Percentiles rank a stretch among this genome's conserved stretches.
Evolutionary conservation across 306 rosid genomes (phyloP).

Genomic region (Lotus japonicus): DNA sequence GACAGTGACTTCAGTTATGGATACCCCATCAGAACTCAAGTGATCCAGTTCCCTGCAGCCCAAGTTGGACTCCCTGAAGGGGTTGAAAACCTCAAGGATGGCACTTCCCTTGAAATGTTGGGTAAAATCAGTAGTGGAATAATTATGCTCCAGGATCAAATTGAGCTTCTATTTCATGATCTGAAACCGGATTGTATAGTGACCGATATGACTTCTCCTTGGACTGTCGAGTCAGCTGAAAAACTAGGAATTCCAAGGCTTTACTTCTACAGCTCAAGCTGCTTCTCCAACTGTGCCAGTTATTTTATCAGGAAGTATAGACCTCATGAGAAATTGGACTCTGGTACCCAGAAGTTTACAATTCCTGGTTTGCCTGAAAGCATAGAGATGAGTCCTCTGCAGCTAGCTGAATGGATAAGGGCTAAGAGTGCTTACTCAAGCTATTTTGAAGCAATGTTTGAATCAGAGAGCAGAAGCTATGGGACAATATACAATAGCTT

Average conservation of each 20-base stretch:
- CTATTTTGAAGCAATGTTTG: background rate
- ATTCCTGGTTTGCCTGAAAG: constrained; percentile 6
- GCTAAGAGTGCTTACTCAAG: background rate
- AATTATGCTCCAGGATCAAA: background rate
- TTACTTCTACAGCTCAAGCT: constrained; percentile 22
- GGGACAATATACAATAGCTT: constrained; percentile 24
- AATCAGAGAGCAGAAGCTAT: constrained; percentile 22
- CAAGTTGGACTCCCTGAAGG: constrained; percentile 23
- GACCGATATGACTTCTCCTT: background rate
- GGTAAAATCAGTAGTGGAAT: background rate
- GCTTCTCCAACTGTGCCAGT: background rate
- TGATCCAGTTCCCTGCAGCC: constrained; percentile 14
- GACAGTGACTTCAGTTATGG: constrained; percentile 23
- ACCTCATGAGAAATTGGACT: constrained; percentile 3
- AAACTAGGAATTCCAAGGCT: constrained; percentile 27
- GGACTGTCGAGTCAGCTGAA: constrained; percentile 27
- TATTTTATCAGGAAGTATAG: background rate
- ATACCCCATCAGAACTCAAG: constrained; percentile 1
- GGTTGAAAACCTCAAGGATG: constrained; percentile 12
- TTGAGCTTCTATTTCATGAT: constrained; percentile 9
- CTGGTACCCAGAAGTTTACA: constrained; percentile 9
- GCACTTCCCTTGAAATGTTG: background rate
- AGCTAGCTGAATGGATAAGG: background rate
- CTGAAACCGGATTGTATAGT: constrained; percentile 18
- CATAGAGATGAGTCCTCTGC: constrained; percentile 14